Conservation (phyloP, 306 rosid species). For the Cercis canadensis region DNA sequence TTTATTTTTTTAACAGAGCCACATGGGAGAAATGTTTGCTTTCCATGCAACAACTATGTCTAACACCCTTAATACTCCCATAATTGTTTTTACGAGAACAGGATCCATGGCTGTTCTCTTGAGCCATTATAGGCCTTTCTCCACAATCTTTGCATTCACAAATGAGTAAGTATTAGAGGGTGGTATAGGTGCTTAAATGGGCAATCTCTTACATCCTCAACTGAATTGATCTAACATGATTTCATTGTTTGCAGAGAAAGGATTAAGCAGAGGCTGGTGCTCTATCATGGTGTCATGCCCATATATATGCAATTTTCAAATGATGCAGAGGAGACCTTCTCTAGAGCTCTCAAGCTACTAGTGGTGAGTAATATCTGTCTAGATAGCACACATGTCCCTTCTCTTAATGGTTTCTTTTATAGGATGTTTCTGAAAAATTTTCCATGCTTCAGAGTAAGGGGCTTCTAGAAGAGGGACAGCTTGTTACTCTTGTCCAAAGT, state of each 20-base stretch:
- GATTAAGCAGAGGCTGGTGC: slow-evolving; percentile 83
- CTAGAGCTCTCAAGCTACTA: slow-evolving; percentile 76
- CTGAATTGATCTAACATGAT: slow-evolving; percentile 12
- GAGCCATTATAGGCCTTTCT: slow-evolving; percentile 87
- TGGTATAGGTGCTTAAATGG: slow-evolving; percentile 8
- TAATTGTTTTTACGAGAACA: slow-evolving; percentile 91
- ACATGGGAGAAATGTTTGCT: slow-evolving; percentile 92
- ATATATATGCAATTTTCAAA: slow-evolving; percentile 84
- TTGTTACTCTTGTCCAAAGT: slow-evolving; percentile 93
- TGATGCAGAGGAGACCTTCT: slow-evolving; percentile 88
- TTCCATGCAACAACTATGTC: slow-evolving; percentile 92
- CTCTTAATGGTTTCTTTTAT: slow-evolving; percentile 29
- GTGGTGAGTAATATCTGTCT: slow-evolving; percentile 60
- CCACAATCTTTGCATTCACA: slow-evolving; percentile 96
- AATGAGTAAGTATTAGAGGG: slow-evolving; percentile 71
- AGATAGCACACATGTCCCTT: background rate
- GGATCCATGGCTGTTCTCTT: slow-evolving; percentile 94
- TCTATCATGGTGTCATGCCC: slow-evolving; percentile 82
- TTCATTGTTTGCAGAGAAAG: slow-evolving; percentile 61
- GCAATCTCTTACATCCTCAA: slow-evolving; percentile 7
- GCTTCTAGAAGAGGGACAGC: slow-evolving; percentile 66
- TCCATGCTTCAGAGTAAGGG: slow-evolving; percentile 63
- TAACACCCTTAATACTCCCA: slow-evolving; percentile 76
- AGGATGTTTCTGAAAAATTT: slow-evolving; percentile 22
- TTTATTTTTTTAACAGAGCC: slow-evolving; percentile 63